Evolutionary conservation across 257 asterid genomes (phyloP).

Genomic region (Plantago elongata): DNA sequence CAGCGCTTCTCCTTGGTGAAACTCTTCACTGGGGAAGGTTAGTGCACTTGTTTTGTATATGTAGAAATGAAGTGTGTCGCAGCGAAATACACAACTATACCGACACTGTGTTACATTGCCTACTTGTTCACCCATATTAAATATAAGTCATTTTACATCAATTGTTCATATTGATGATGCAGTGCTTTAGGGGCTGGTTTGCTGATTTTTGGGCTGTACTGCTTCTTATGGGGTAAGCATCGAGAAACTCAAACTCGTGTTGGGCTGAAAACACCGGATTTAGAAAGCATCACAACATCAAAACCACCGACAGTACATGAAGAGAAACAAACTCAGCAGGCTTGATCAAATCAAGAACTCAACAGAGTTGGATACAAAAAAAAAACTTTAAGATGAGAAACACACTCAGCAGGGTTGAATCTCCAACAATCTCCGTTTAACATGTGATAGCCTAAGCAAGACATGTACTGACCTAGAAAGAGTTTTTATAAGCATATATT

Average conservation of each 20-base stretch:
- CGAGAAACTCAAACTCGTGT: constrained; percentile 19
- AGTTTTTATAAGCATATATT: no score
- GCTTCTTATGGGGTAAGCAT: constrained; percentile 57
- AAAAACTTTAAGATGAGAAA: no score
- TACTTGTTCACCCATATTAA: no score
- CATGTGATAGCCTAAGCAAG: no score
- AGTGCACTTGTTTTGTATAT: background rate
- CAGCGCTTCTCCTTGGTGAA: constrained; percentile 45
- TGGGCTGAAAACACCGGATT: constrained; percentile 17
- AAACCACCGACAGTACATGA: constrained; percentile 16
- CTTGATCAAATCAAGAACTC: background rate
- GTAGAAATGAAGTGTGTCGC: no score
- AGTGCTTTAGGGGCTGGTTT: constrained; percentile 39
- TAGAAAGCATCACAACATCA: constrained; percentile 23
- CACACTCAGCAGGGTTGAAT: no score
- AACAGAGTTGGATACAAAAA: no score
- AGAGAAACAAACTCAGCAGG: background rate
- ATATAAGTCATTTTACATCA: no score
- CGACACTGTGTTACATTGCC: no score
- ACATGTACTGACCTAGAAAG: no score
- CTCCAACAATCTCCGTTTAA: no score
- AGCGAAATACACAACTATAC: no score
- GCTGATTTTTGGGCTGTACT: constrained; percentile 43
- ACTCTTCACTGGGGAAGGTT: constrained; percentile 56
- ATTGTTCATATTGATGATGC: constrained; percentile 21